A percentile compares a stretch with the other conserved stretches of the same genome.
Conservation (phyloP, 139 green algal species). For the Picochlorum sp. region DNA sequence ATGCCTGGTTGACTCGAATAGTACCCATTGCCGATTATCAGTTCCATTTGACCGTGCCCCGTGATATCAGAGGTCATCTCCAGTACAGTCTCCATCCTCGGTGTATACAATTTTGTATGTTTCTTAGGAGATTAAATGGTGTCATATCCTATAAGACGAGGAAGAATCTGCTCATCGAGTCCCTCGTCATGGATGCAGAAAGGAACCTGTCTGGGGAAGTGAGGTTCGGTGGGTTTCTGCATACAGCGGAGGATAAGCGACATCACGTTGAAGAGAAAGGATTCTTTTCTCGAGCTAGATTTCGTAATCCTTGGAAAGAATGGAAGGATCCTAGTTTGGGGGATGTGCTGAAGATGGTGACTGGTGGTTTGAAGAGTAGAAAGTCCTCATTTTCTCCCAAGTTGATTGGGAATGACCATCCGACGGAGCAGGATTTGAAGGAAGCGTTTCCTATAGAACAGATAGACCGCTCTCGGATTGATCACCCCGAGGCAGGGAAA, state of each 20-base stretch:
- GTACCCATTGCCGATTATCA: no score
- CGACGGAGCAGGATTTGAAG: conserved; percentile 11
- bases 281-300: conserved; percentile 9
- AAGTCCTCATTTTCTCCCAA: neutral
- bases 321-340: conserved; percentile 19
- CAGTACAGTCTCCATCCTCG: no score
- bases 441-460: conserved; percentile 18
- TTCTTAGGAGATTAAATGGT: no score
- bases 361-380: conserved; percentile 13
- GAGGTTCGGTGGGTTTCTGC: no score
- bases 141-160: no score
- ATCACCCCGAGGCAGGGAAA: conserved; percentile 7
- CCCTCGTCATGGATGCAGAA: no score
- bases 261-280: neutral
- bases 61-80: no score
- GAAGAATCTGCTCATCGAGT: no score
- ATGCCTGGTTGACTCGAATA: no score
- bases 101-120: no score
- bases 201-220: no score
- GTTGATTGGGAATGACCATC: conserved; percentile 12
- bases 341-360: conserved; percentile 13
- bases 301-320: conserved; percentile 31
- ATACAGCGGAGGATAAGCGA: neutral
- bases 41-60: no score
- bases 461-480: conserved; percentile 12